A percentile compares a stretch with the other conserved stretches of the same genome.
Evolutionary conservation across 2,329 filamentous ascomycete genomes (phyloP).

Genomic region (Colletotrichum nymphaeae): DNA sequence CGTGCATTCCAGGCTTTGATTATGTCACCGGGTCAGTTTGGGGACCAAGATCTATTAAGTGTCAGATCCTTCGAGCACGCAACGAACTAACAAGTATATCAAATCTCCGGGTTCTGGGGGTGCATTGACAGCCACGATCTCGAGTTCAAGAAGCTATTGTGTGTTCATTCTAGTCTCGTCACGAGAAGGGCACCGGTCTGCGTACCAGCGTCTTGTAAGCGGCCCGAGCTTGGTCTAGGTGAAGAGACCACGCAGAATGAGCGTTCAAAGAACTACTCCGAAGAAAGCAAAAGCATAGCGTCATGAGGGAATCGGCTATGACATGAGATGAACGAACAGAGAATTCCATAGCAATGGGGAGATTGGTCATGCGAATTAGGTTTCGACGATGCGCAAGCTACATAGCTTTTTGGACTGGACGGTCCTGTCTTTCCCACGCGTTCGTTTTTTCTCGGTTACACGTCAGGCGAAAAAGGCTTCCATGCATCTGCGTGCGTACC

Average conservation of each 20-base stretch:
- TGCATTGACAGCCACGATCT: not conserved
- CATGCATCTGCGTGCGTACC: not conserved
- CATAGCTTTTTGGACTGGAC: not conserved
- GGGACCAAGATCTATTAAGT: not conserved
- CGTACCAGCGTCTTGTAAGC: not conserved
- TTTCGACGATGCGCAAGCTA: not conserved
- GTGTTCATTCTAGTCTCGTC: not conserved
- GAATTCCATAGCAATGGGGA: not conserved
- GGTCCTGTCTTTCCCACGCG: not conserved
- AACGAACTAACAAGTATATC: not conserved
- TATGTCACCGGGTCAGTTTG: not conserved
- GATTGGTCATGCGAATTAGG: not conserved
- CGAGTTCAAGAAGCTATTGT: not conserved
- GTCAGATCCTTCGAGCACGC: not conserved
- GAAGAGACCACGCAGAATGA: too few relatives aligned
- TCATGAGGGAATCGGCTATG: too few relatives aligned
- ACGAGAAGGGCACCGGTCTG: not conserved
- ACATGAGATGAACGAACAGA: too few relatives aligned
- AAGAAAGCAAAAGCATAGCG: too few relatives aligned
- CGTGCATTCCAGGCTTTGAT: not conserved
- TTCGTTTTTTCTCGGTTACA: not conserved
- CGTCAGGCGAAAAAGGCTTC: not conserved
- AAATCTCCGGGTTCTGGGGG: constrained; percentile 8
- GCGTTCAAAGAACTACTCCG: too few relatives aligned
- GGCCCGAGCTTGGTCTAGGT: not conserved